Conservation (phyloP, 176 grass and related monocot species). For the Triticum monococcum region DNA sequence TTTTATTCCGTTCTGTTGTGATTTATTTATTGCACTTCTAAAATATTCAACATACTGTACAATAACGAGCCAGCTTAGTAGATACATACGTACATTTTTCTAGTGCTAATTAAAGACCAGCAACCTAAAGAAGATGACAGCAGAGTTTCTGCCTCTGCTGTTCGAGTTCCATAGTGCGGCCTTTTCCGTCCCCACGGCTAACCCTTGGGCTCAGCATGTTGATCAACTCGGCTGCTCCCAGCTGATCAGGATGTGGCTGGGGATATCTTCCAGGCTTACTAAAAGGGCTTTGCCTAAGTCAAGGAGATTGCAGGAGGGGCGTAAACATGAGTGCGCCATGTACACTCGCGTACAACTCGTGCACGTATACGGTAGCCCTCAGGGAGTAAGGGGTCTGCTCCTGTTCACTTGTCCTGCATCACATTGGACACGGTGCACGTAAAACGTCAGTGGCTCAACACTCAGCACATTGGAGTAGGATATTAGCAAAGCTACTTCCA, state of each 20-base stretch:
- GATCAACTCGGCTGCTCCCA: not conserved
- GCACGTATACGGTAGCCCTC: not conserved
- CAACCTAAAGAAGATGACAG: not conserved
- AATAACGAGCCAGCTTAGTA: too few species aligned
- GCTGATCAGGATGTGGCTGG: too few species aligned
- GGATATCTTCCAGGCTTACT: too few species aligned
- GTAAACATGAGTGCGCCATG: not conserved
- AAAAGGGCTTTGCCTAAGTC: not conserved
- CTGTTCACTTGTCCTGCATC: constrained; percentile 23
- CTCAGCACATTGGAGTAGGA: not conserved
- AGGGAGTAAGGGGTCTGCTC: not conserved
- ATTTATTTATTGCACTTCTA: too few species aligned
- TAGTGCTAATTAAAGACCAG: not conserved
- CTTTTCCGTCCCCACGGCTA: not conserved
- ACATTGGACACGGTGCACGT: not conserved
- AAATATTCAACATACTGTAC: too few species aligned
- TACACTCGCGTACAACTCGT: not conserved
- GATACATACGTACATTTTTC: not conserved
- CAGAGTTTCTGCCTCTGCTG: not conserved
- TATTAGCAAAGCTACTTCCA: not conserved
- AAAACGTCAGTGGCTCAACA: not conserved
- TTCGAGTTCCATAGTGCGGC: not conserved
- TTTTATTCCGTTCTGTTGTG: too few species aligned
- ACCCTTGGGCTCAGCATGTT: not conserved
- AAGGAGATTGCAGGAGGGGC: not conserved